phyloP scores from a whole-genome alignment of 345 rosid genomes.

The Cardiospermum halicacabum region DNA sequence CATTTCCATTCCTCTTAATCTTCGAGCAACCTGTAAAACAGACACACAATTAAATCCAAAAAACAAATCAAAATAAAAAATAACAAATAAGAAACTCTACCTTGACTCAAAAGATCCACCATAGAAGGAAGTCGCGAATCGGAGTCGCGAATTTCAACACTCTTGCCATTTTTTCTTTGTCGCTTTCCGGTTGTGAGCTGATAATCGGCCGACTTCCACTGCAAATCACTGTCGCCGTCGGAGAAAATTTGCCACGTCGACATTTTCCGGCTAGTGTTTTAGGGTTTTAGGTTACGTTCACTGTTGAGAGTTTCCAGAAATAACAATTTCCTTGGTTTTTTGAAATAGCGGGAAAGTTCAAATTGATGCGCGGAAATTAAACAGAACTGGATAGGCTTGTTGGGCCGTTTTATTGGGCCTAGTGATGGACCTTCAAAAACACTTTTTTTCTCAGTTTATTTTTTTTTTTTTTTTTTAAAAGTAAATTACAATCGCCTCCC shows the following conservation, averaged over 20 bases:
- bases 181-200: constrained; percentile 18
- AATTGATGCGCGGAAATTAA: neutral
- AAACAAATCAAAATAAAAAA: neutral
- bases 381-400: neutral
- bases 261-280: constrained; percentile 38
- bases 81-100: constrained; percentile 21
- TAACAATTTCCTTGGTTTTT: neutral
- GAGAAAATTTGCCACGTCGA: constrained; percentile 65
- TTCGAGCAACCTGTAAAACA: constrained; percentile 36
- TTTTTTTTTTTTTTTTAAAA: neutral
- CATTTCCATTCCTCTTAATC: constrained; percentile 32
- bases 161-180: constrained; percentile 15
- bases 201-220: constrained; percentile 56
- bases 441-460: neutral
- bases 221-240: constrained; percentile 42
- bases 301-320: neutral
- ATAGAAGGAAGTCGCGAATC: constrained; percentile 46
- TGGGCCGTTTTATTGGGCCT: neutral
- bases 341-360: constrained; percentile 24
- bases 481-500: too few species aligned
- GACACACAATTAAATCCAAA: neutral
- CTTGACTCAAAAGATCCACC: constrained; percentile 64
- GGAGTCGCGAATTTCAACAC: constrained; percentile 16
- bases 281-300: neutral
- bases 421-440: neutral